Percentiles rank a stretch among this genome's conserved stretches.
Evolutionary conservation across 179 eudicot species (phyloP).

Genomic region (Silene coronaria): DNA sequence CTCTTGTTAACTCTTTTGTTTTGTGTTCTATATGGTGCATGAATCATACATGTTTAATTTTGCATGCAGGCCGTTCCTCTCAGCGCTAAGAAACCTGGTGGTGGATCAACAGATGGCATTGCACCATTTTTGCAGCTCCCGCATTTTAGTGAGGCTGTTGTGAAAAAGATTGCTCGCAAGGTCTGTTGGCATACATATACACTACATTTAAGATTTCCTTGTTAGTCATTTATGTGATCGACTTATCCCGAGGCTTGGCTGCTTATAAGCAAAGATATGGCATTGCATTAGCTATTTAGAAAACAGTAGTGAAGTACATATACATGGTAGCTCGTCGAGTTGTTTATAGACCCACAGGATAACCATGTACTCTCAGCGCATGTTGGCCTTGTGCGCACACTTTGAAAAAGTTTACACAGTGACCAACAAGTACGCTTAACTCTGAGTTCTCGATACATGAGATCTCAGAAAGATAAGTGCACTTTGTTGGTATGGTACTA

Average conservation of each 20-base stretch:
- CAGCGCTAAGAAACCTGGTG: constrained; percentile 72
- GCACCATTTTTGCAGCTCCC: constrained; percentile 97
- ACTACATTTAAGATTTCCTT: not conserved
- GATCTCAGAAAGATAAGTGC: not conserved
- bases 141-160: constrained; percentile 65
- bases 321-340: not conserved
- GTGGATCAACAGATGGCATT: constrained; percentile 73
- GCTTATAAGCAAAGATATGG: not conserved
- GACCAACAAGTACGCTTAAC: not conserved
- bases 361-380: not conserved
- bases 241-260: not conserved
- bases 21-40: not conserved
- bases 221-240: constrained; percentile 5
- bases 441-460: not conserved
- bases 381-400: not conserved
- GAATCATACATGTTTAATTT: not conserved
- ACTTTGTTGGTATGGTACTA: not conserved
- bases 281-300: constrained; percentile 3
- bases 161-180: constrained; percentile 83
- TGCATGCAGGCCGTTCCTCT: constrained; percentile 85
- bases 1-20: not conserved
- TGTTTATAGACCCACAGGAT: not conserved
- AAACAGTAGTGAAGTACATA: not conserved
- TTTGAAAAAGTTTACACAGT: not conserved
- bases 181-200: constrained; percentile 32